Base-by-base conservation (phyloP, 2,329 filamentous ascomycete genomes). In the Sordariomycetes sp. region DNA sequence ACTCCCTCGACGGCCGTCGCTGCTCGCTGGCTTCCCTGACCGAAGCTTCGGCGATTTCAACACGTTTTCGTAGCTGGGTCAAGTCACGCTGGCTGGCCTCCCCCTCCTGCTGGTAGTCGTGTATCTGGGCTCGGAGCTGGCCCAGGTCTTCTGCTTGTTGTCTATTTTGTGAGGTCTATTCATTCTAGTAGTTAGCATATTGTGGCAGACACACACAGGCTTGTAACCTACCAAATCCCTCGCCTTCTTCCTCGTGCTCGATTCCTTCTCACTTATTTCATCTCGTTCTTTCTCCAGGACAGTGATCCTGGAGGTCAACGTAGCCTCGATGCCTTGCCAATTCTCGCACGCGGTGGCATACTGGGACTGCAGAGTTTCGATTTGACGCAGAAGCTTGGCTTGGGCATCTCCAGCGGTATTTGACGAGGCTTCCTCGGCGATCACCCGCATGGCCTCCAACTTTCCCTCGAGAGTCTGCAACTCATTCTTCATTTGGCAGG, bases 261-360 rank as follows among this genome's bases (percentile, higher is more conserved):
- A 87, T 72, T 99, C 94, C 60, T 90, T 85, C 64, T 86, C 86
- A 55, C 85, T 79, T 10, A 89, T 83, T 66, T 99, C 94, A 67
- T 97, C 92, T 59, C 90, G 84, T 70, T 99, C 95, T 68, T 88
- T 94, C 70, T 99, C 94, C 11, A 97, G 76, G 55, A 77, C 86
- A 3, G 86, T 80, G 12, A 94, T 80, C 59, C 92, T 83, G 24
- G 89, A 84, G 55, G 93, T 81, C 35, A 99, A 74, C 2, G 89
- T 95, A 11, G 88, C 83, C 71, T 99, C 93, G 61, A 99, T 95
- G 0, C 91, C 90, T 68, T 97, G 92, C 94, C 95, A 99, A 65
- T 99, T 99, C 67, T 96, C 90, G 64, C 90, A 94, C 1, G 94
- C 94, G 58, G 95, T 86, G 1, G 91, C 86, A 71, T 99, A 96